Evolutionary conservation across 208 protist genomes (phyloP).

Genomic region (Spongospora subterranea): DNA sequence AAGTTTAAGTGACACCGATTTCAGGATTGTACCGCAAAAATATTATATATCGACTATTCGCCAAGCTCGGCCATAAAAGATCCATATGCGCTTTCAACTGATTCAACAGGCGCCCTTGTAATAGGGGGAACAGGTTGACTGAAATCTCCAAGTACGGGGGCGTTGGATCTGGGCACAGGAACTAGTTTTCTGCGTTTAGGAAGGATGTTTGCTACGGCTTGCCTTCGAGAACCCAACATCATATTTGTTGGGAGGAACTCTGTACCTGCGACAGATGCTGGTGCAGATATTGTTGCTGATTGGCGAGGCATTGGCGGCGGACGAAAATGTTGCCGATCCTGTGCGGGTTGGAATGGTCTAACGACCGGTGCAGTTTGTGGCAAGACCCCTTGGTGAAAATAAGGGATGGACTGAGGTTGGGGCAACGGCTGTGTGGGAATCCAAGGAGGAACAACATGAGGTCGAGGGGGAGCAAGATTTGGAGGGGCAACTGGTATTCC

Average conservation of each 20-base stretch:
- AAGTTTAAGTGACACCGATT: too few relatives aligned
- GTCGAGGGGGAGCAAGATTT: conserved; percentile 6
- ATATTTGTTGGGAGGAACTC: background rate
- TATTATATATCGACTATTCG: background rate
- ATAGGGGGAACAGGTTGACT: background rate
- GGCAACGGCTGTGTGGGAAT: background rate
- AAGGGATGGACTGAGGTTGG: background rate
- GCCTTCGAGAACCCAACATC: background rate
- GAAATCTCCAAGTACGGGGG: background rate
- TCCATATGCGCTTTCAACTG: conserved; percentile 33
- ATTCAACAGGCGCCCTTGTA: background rate
- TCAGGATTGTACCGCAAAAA: too few relatives aligned
- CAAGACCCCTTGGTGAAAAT: background rate
- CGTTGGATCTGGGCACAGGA: background rate
- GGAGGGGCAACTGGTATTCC: background rate
- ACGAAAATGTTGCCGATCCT: background rate
- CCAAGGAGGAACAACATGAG: background rate
- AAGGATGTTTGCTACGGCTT: background rate
- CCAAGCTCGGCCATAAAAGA: conserved; percentile 3
- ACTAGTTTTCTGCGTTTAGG: background rate
- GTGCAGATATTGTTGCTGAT: background rate
- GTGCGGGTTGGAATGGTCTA: background rate
- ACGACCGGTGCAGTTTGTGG: background rate
- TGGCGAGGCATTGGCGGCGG: background rate
- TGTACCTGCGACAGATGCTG: background rate